Conservation (phyloP, 1,139 yeast genomes). For the Kurtzmaniella quercitrusa region DNA sequence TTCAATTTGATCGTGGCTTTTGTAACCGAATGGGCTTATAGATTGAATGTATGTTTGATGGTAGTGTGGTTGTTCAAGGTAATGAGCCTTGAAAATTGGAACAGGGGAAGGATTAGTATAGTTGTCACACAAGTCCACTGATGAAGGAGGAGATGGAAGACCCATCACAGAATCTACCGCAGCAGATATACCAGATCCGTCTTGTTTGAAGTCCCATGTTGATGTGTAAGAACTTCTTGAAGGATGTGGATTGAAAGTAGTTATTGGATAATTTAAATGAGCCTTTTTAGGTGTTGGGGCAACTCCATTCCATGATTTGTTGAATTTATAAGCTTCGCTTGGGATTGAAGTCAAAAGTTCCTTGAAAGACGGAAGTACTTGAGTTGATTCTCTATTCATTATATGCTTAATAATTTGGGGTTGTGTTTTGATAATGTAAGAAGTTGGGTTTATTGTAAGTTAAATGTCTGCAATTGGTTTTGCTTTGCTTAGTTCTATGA, state of each 20-base stretch:
- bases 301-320: background rate
- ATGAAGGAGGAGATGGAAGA: background rate
- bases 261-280: background rate
- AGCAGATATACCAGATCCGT: background rate
- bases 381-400: background rate
- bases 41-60: background rate
- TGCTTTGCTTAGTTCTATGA: too few species aligned
- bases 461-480: too few species aligned
- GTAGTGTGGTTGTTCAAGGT: background rate
- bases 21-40: background rate
- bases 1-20: background rate
- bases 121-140: background rate
- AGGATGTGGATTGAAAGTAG: background rate
- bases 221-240: background rate
- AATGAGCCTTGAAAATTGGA: background rate
- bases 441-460: too few species aligned
- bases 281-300: background rate
- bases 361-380: constrained; percentile 30
- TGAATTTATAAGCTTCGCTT: background rate
- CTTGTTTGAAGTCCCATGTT: background rate
- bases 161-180: background rate
- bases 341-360: constrained; percentile 25
- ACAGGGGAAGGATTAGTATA: background rate
- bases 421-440: too few species aligned
- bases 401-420: too few species aligned